Conservation (phyloP, 768 basidiomycete genomes). For the Pleurotus citrinopileatus region DNA sequence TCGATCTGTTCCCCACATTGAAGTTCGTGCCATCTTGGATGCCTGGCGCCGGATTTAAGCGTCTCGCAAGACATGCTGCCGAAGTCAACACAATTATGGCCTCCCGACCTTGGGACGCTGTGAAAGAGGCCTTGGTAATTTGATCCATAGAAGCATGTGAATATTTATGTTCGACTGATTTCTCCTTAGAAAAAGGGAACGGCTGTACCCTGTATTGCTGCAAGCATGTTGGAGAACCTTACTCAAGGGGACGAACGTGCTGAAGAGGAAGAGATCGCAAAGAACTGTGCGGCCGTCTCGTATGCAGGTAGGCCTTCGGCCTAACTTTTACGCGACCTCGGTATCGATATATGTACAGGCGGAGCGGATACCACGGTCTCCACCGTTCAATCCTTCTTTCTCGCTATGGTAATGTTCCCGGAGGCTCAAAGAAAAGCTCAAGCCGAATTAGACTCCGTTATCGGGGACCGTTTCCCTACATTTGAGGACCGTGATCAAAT, state of each 20-base stretch:
- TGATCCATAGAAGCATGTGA: background rate
- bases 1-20: conserved; percentile 8
- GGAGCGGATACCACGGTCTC: conserved; percentile 13
- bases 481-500: conserved; percentile 19
- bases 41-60: conserved; percentile 7
- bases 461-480: conserved; percentile 28
- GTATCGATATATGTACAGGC: conserved; percentile 7
- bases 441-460: conserved; percentile 31
- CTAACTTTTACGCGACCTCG: background rate
- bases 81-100: conserved; percentile 7
- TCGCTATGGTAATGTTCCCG: conserved; percentile 18
- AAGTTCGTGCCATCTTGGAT: conserved; percentile 8
- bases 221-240: conserved; percentile 5
- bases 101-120: conserved; percentile 3
- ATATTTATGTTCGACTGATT: background rate
- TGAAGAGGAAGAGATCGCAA: conserved; percentile 7
- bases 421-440: conserved; percentile 27
- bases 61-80: background rate
- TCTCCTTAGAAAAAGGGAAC: background rate
- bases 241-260: conserved; percentile 3
- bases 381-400: conserved; percentile 13
- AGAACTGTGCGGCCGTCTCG: conserved; percentile 7
- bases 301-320: conserved; percentile 4
- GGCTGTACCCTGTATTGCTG: conserved; percentile 5
- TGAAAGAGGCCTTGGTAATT: conserved; percentile 8